Base-by-base conservation (phyloP, 2,329 filamentous ascomycete species). In the Beauveria rudraprayagi region DNA sequence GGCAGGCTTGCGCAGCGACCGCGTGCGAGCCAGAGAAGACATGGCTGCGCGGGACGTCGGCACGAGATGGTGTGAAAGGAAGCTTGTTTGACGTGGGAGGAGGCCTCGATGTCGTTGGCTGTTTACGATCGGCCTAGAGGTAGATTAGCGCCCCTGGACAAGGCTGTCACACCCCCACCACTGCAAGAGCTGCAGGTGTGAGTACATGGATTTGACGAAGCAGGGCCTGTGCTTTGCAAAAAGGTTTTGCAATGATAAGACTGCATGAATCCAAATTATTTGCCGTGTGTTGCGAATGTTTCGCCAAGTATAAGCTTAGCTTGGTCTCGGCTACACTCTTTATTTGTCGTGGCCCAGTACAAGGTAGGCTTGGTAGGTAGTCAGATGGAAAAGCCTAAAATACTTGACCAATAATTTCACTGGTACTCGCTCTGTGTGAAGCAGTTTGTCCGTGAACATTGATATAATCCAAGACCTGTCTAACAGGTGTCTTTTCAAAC, bases 1-100 rank as follows among this genome's bases (percentile, higher is more conserved):
- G 19, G 70, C 46, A 10, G 73, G 78, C 62, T 78, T 78, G 41
- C 80, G 79, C 61, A 83, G 65, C 3, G 81, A 82, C 19, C 79
- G 76, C 34, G 79, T 73, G 57, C 80, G 77, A 58, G 75, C 71
- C 63, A 79, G 66, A 8, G 78, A 77, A 52, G 77, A 76, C 77
- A 78, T 80, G 61, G 50, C 67, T 19, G 51, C 16, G 30, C 3
- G n/a, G 24, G 22, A 26, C 24, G 14, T 17, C 40, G 5, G 34
- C 34, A 9, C 11, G n/a, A 48, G 30, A 28, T 43, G 9, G 28
- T 56, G 51, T n/a, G 43, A 28, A 28, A 48, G 28, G 24, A 11
- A 22, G 26, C 41, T 24, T 16, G 40, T 26, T 55, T 37, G 24
- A 7, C 17, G 48, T 34, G 17, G n/a, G 17, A 54, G 19, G 40